Conservation (phyloP, 2,329 filamentous ascomycete genomes). For the Ophiocordyceps polyrhachis-furcata region DNA sequence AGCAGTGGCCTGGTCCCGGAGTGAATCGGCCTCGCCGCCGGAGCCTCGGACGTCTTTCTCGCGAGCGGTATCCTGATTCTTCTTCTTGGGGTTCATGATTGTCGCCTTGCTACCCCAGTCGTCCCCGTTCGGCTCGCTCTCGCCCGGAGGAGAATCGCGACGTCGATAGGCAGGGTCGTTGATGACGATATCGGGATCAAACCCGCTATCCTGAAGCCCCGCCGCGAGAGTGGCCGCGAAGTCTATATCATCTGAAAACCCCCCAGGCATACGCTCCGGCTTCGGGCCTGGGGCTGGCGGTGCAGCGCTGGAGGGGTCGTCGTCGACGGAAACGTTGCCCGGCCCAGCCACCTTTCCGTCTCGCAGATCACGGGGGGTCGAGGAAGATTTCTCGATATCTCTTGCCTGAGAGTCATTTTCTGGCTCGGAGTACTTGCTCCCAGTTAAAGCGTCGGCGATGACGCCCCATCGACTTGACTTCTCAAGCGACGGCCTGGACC, state of each 20-base stretch:
- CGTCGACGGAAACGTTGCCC: constrained; percentile 14
- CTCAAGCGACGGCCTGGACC: constrained; percentile 15
- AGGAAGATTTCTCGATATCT: constrained; percentile 4
- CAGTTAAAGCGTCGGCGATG: constrained; percentile 29
- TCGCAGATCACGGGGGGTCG: constrained; percentile 1
- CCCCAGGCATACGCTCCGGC: constrained; percentile 41
- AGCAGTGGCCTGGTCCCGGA: constrained; percentile 11
- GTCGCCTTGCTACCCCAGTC: constrained; percentile 31
- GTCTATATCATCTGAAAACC: constrained; percentile 47
- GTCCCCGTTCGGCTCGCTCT: constrained; percentile 25
- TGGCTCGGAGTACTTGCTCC: constrained; percentile 17
- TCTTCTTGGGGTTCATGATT: constrained; percentile 18
- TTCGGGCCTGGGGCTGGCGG: constrained; percentile 40
- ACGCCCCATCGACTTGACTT: constrained; percentile 31
- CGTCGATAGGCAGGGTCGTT: constrained; percentile 44
- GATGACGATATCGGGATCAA: constrained; percentile 52
- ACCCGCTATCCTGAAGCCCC: constrained; percentile 48
- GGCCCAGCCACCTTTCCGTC: constrained; percentile 6
- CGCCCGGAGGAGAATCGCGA: constrained; percentile 44
- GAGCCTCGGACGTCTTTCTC: constrained; percentile 11
- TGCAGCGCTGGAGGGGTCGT: constrained; percentile 21
- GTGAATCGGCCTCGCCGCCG: constrained; percentile 28
- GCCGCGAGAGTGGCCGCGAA: constrained; percentile 54
- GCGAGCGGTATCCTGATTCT: not conserved
- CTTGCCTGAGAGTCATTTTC: constrained; percentile 13